These are phyloP conservation scores for Helotiales sp. DNA, from an alignment of 2,329 filamentous ascomycete species.

Conservation along the genomic window DNA sequence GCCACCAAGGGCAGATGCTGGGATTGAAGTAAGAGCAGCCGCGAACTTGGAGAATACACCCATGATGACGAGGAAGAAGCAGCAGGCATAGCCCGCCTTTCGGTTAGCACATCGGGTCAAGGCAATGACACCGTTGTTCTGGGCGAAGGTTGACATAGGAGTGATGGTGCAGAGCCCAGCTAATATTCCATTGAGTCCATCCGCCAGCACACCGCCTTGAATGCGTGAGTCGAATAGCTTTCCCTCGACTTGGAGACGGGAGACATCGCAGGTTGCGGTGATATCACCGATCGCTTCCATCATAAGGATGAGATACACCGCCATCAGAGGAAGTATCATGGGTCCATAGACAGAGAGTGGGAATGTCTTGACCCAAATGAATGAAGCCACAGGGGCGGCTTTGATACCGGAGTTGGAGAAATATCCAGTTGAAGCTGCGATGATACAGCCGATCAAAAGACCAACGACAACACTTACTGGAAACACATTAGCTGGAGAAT, in stretches of 20 bases:
- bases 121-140: constrained; percentile 86
- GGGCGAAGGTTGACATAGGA: constrained; percentile 79
- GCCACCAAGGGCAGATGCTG: constrained; percentile 66
- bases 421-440: constrained; percentile 78
- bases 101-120: constrained; percentile 82
- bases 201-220: constrained; percentile 78
- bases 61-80: constrained; percentile 78
- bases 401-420: constrained; percentile 77
- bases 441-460: constrained; percentile 76
- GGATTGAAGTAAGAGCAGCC: constrained; percentile 78
- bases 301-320: constrained; percentile 73
- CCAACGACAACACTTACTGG: constrained; percentile 66
- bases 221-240: constrained; percentile 75
- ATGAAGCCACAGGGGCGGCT: constrained; percentile 71
- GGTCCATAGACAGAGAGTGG: constrained; percentile 72
- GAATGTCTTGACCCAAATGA: constrained; percentile 82
- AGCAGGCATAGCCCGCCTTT: constrained; percentile 79
- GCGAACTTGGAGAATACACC: constrained; percentile 85
- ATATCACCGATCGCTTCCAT: constrained; percentile 84
- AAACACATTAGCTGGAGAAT: neutral
- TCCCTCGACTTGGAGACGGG: constrained; percentile 74
- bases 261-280: constrained; percentile 82
- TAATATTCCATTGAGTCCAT: constrained; percentile 76
- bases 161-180: constrained; percentile 80
- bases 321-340: constrained; percentile 72